Evolutionary conservation across 2,329 filamentous ascomycete species (phyloP), one percentile per base, ranked within the genome.

Genomic region (Colletotrichum salicis): DNA sequence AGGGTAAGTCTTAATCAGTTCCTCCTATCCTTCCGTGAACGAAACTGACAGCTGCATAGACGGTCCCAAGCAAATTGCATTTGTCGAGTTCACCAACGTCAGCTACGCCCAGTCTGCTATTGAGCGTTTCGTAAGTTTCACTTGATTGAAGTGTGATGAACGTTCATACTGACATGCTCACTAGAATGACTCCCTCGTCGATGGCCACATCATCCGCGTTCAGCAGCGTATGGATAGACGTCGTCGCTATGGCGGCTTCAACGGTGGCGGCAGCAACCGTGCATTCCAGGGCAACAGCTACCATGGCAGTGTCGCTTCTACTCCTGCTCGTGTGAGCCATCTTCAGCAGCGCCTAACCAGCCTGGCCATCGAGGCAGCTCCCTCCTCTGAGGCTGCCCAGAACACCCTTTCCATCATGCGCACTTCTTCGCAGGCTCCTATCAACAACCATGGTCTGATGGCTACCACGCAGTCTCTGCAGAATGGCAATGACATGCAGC

Each of bases 31-130:
- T 19, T 41, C 4, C 5, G 29, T n/a, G 35, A 37, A 22, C 3
- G 22, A 52, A 31, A 15, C 55, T 72, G 22, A 71, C 54, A 24
- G n/a, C 10, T 37, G 19, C 19, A 24, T 5, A 70, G 70, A 72
- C 33, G 69, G 69, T 11, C 65, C 66, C 27, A 72, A 64, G 24
- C 77, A 76, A 12, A 82, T 79, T 66, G 81, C 78, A 1, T 83
- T 84, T 61, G 78, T 86, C 5, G 83, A 85, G 74, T 86, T 83
- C 62, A 73, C 70, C 3, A 79, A 79, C 3, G 78, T 80, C 4
- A 79, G 84, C 65, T 75, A 79, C 48, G 81, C 82, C 7, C 82
- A 84, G 22, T 67, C 78, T 27, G 82, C 83, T 0, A 78, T 84
- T 13, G 74, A 72, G 57, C 67, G 70, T 75, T 35, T 72, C 74